Conservation (phyloP, 1,284 basidiomycete species). For the Blastosporella zonata region DNA sequence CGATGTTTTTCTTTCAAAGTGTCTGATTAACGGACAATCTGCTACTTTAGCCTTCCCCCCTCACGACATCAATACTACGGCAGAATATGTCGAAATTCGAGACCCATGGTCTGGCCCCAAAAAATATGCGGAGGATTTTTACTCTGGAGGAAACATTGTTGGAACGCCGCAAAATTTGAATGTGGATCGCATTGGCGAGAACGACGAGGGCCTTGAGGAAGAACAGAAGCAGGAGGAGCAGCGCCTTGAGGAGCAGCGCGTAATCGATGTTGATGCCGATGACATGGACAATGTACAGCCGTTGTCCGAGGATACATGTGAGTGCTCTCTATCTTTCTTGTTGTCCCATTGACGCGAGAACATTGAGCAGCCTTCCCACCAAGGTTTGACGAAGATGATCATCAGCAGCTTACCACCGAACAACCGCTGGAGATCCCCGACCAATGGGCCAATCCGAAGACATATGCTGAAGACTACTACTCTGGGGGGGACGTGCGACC, state of each 20-base stretch:
- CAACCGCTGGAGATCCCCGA: slow-evolving; percentile 38
- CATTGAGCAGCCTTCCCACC: slow-evolving; percentile 28
- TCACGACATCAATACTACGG: background rate
- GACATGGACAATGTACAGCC: slow-evolving; percentile 22
- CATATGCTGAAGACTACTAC: slow-evolving; percentile 52
- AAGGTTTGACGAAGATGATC: background rate
- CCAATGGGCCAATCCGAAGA: slow-evolving; percentile 47
- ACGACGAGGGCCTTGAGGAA: background rate
- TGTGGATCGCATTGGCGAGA: background rate
- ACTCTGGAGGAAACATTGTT: slow-evolving; percentile 35
- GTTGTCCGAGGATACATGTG: slow-evolving; percentile 24
- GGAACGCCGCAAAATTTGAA: background rate
- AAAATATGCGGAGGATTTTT: slow-evolving; percentile 52
- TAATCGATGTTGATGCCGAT: slow-evolving; percentile 7
- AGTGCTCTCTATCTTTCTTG: slow-evolving; percentile 4
- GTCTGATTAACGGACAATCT: background rate
- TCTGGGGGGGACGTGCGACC: slow-evolving; percentile 33
- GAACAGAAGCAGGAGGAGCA: background rate
- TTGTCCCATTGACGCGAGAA: background rate
- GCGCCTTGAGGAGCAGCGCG: background rate
- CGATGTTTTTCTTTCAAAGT: background rate
- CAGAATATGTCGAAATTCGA: slow-evolving; percentile 32
- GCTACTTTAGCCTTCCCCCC: background rate
- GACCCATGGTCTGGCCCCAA: slow-evolving; percentile 51
- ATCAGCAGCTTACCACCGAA: background rate